A percentile compares a stretch with the other conserved stretches of the same genome.
phyloP scores from a whole-genome alignment of 2,329 filamentous ascomycete genomes.

The Cryphonectria radicalis region DNA sequence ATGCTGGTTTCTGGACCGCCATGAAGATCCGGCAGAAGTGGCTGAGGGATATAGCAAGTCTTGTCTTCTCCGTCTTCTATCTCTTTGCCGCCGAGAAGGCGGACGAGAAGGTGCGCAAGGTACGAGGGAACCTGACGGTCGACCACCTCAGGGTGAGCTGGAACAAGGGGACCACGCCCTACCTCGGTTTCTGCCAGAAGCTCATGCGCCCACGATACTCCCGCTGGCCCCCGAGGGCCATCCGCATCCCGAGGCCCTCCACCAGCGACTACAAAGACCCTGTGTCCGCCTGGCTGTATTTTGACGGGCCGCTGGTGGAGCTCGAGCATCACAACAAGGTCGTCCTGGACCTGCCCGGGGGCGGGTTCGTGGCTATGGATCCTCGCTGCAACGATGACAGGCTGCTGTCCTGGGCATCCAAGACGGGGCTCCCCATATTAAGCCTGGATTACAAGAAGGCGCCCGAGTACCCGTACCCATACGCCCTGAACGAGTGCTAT shows the following conservation, averaged over 20 bases:
- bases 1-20: conserved; percentile 97
- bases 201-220: conserved; percentile 80
- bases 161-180: conserved; percentile 93
- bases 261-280: conserved; percentile 84
- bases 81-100: conserved; percentile 90
- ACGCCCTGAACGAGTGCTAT: conserved; percentile 85
- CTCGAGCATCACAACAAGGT: conserved; percentile 77
- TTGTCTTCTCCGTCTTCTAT: conserved; percentile 89
- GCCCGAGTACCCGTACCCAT: conserved; percentile 82
- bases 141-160: conserved; percentile 91
- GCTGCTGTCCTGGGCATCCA: conserved; percentile 87
- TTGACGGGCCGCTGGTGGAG: conserved; percentile 81
- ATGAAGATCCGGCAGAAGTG: conserved; percentile 85
- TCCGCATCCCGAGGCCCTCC: conserved; percentile 80
- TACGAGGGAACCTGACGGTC: conserved; percentile 82
- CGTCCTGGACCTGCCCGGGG: conserved; percentile 88
- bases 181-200: conserved; percentile 72
- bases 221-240: conserved; percentile 77
- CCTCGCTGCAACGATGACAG: conserved; percentile 95
- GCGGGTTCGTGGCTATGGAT: conserved; percentile 95
- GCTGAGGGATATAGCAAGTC: conserved; percentile 79
- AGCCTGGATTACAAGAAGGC: conserved; percentile 92
- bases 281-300: conserved; percentile 89
- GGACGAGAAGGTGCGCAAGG: conserved; percentile 93
- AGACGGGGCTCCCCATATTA: conserved; percentile 83